Evolutionary conservation across 2,329 filamentous ascomycete genomes (phyloP), one percentile per base, ranked within the genome.

Genomic region (Amphichorda felina): DNA sequence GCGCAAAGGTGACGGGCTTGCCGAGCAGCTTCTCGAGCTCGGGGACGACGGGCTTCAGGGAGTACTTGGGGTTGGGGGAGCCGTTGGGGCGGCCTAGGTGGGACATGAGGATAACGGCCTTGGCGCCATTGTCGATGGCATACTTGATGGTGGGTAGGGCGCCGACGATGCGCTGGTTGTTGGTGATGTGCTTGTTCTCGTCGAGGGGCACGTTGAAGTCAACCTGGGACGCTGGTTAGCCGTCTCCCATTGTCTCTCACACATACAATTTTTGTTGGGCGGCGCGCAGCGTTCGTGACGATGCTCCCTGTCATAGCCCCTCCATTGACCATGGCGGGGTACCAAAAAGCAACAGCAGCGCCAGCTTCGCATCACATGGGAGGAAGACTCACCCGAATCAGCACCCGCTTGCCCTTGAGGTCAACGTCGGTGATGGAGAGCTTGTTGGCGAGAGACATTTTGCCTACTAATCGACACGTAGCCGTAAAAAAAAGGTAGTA

Each of bases 151-250:
- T 94, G 53, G 87, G 87, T 45, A 94, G 68, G 53, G 91, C 91
- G 56, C 91, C 93, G 54, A 86, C 88, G 55, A 98, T 98, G 63
- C 91, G 88, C 71, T 98, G 91, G 66, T 81, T 86, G 77, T 98
- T 98, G 62, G 91, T 96, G 62, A 98, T 77, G 38, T 93, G 88
- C 70, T 87, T 93, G 59, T 91, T 72, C 49, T 70, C 75, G 59
- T 98, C 87, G 55, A 98, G 86, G 45, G 91, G 91, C 39, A 98
- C 93, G 66, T 98, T 98, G 80, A 98, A 98, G 76, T 98, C 91
- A 61, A 98, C 89, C 88, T 94, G 53, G 13, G 11, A n/a, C n/a
- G n/a, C n/a, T n/a, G 21, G 17, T 10, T 24, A 10, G 21, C 21
- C 6, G 21, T 6, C 6, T 29, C 13, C 27, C 6, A 16, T 29